Evolutionary conservation across 2,329 filamentous ascomycete genomes (phyloP), one percentile per base, ranked within the genome.

Genomic region (Hypoxylon sp.): DNA sequence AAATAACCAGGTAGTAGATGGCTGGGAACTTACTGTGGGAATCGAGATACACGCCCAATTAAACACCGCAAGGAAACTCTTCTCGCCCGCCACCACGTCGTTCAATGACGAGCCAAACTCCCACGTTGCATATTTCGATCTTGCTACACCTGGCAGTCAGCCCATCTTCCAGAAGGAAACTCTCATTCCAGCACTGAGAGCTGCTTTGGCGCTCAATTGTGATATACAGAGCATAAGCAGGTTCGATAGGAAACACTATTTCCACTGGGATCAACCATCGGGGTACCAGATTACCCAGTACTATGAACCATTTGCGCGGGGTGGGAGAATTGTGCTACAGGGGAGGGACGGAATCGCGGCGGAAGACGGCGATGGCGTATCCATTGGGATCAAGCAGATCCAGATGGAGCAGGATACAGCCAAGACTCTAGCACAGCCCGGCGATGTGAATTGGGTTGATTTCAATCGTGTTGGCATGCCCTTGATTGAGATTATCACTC

Each of bases 251-350:
- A 99, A 99, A 80, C 96, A 99, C 81, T 99, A 99, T 81, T 98
- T 99, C 81, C 97, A 98, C 84, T 97, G 96, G 88, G 96, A 99
- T 80, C 96, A 99, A 80, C 96, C 96, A 0, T 88, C 93, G 0
- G 96, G 96, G 0, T 99, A 99, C 80, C 96, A 99, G 80, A 97
- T 99, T 70, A 99, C 96, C 1, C 96, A 99, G 78, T 98, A 95
- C 82, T 98, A 98, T 79, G 83, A 89, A 64, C 89, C 90, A 0
- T 89, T 91, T 72, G 90, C 90, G 0, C 89, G 85, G 67, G 85
- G 94, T 74, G 96, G 96, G 1, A 81, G 84, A 42, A 84, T 98
- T n/a, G 87, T 85, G 0, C 84, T 99, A 5, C 88, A 86, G 42
- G 82, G 88, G 3, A 86, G 94, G 64, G 95, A 98, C 77, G 95